These are phyloP conservation scores for Inga leiocalycina DNA, from an alignment of 306 rosid genomes.

Conservation along the genomic window DNA sequence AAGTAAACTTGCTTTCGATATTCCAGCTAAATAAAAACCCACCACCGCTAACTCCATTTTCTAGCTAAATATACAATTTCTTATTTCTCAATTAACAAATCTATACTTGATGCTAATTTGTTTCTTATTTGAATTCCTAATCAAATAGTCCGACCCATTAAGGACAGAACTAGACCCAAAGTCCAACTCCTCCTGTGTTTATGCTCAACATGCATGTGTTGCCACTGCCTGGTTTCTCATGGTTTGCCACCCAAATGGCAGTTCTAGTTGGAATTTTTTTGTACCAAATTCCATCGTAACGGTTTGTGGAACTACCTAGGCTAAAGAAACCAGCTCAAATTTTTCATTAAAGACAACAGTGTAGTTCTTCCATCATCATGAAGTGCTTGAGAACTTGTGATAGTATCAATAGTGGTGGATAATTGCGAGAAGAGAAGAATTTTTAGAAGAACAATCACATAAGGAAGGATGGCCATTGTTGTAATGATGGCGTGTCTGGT, in stretches of 20 bases:
- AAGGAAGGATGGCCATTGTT: not conserved
- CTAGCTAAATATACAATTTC: too few species aligned
- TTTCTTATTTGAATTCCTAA: too few species aligned
- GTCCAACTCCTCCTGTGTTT: too few species aligned
- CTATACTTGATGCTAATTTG: too few species aligned
- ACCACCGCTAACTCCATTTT: too few species aligned
- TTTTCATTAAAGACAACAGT: not conserved
- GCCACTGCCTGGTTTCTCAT: conserved; percentile 38
- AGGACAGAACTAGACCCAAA: too few species aligned
- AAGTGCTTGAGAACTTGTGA: not conserved
- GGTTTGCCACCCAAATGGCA: conserved; percentile 60
- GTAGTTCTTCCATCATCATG: not conserved
- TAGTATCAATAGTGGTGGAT: not conserved
- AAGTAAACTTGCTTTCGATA: too few species aligned
- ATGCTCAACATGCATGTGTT: not conserved
- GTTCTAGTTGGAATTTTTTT: conserved; percentile 27
- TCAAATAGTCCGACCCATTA: too few species aligned
- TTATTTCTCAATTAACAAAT: too few species aligned
- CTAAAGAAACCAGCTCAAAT: conserved; percentile 21
- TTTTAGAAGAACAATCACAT: not conserved
- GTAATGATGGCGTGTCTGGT: not conserved
- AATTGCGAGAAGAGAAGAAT: too few species aligned
- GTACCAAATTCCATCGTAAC: conserved; percentile 63
- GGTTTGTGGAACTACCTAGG: conserved; percentile 7
- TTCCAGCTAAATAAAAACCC: too few species aligned